These are phyloP conservation scores for Panellus pusillus DNA, from an alignment of 768 basidiomycete genomes.

Conservation along the genomic window DNA sequence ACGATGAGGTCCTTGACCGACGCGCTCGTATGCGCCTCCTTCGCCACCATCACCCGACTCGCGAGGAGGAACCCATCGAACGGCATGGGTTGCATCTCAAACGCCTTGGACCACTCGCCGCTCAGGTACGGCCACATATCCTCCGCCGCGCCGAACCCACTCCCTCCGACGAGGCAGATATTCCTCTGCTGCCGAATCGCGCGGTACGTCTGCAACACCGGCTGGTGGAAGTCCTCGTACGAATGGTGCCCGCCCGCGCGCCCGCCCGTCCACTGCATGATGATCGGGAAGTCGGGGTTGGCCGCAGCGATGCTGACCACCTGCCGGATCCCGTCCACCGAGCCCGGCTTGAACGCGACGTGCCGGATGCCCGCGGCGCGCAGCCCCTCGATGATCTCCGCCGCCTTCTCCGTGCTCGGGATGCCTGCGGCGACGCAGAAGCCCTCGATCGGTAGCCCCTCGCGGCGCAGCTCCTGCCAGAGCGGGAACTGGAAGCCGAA, in stretches of 20 bases:
- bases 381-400: conserved; percentile 89
- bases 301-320: conserved; percentile 93
- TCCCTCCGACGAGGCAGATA: conserved; percentile 88
- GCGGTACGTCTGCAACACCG: conserved; percentile 86
- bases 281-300: conserved; percentile 95
- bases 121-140: conserved; percentile 97
- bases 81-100: conserved; percentile 91
- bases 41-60: conserved; percentile 97
- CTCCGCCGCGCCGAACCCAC: conserved; percentile 92
- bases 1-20: conserved; percentile 97
- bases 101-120: conserved; percentile 91
- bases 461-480: conserved; percentile 96
- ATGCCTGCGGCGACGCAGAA: conserved; percentile 99
- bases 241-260: conserved; percentile 98
- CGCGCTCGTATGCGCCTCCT: conserved; percentile 93
- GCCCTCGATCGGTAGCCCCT: conserved; percentile 96
- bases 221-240: conserved; percentile 98
- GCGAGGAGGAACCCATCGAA: conserved; percentile 98
- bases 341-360: conserved; percentile 97
- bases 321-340: conserved; percentile 95
- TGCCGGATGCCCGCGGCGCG: conserved; percentile 88
- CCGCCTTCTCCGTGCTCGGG: conserved; percentile 94
- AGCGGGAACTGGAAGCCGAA: conserved; percentile 96
- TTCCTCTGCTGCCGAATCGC: conserved; percentile 88
- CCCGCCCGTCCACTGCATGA: conserved; percentile 99